These are phyloP conservation scores for Saturnispora diversa DNA, from an alignment of 805 yeast genomes.

Conservation along the genomic window DNA sequence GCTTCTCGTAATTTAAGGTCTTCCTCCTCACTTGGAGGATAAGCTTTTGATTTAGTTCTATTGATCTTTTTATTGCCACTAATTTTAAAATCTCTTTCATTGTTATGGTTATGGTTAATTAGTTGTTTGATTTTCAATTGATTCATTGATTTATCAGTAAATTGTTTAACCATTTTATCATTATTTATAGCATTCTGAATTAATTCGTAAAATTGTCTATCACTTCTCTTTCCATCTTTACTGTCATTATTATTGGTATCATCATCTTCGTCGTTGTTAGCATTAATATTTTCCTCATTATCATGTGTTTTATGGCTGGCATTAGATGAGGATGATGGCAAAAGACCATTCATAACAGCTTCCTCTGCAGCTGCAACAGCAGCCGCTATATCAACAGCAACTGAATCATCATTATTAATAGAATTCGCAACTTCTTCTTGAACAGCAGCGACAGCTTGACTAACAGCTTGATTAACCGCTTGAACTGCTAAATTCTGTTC, in stretches of 20 bases:
- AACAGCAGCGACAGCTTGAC: constrained; percentile 13
- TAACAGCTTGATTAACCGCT: constrained; percentile 21
- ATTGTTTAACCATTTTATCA: neutral
- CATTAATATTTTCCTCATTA: neutral
- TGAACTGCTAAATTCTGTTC: constrained; percentile 28
- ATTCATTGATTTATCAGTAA: too few species aligned
- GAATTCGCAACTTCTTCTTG: constrained; percentile 14
- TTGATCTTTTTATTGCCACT: neutral
- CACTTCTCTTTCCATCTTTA: constrained; percentile 1
- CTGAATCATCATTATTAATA: constrained; percentile 23
- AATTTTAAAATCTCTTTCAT: neutral
- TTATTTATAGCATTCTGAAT: constrained; percentile 10
- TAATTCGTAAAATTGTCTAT: constrained; percentile 2
- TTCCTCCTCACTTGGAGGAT: neutral
- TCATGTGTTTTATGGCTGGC: neutral
- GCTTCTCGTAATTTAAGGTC: constrained; percentile 3
- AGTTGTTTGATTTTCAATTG: neutral
- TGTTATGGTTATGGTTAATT: neutral
- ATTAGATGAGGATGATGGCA: neutral
- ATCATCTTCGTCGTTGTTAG: neutral
- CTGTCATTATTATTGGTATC: constrained; percentile 1
- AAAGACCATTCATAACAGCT: constrained; percentile 4
- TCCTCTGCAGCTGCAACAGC: constrained; percentile 30
- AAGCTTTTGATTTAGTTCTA: neutral
- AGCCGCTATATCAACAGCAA: constrained; percentile 15